These are phyloP conservation scores for Rhododendron griersonianum DNA, from an alignment of 148 eudicot genomes.

Conservation along the genomic window DNA sequence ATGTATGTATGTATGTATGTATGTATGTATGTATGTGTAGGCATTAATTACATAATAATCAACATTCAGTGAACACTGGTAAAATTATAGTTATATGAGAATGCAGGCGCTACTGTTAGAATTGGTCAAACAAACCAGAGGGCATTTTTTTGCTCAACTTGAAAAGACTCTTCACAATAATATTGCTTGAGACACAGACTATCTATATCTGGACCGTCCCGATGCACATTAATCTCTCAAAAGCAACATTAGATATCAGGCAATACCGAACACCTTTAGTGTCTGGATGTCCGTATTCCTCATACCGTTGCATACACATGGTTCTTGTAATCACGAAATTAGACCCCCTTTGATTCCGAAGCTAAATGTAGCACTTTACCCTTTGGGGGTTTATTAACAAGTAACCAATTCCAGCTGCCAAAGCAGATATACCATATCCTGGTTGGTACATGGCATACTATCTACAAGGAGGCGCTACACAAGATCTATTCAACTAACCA, in stretches of 20 bases:
- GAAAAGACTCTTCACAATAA: neutral
- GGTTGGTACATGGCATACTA: neutral
- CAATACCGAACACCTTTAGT: neutral
- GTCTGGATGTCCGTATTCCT: neutral
- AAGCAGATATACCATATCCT: neutral
- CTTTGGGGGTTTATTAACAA: neutral
- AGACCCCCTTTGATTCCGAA: neutral
- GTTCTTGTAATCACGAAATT: neutral
- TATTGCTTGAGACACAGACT: neutral
- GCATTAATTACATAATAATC: neutral
- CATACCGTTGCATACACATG: neutral
- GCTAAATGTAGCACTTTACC: neutral
- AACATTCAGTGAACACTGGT: neutral
- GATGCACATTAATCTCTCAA: neutral
- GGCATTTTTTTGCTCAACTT: neutral
- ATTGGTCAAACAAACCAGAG: neutral
- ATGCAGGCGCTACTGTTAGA: neutral
- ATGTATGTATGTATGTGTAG: neutral
- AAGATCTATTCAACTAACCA: neutral
- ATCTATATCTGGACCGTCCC: neutral
- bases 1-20: neutral
- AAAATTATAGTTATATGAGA: neutral
- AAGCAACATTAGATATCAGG: neutral
- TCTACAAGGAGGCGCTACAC: neutral
- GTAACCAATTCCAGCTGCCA: neutral